Base-by-base conservation (phyloP, 1,139 yeast genomes). In the Taiozyma onychis region DNA sequence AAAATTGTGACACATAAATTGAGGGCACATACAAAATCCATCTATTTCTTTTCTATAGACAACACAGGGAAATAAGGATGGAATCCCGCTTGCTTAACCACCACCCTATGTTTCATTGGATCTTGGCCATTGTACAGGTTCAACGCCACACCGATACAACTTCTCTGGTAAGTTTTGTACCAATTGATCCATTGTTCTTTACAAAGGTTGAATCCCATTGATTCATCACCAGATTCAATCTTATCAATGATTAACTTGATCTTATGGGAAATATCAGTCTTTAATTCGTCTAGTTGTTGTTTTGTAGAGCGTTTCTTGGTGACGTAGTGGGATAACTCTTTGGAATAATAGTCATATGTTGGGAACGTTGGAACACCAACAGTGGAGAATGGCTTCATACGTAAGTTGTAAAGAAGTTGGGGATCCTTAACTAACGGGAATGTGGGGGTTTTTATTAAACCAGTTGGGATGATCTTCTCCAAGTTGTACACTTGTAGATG, bases 351-450 rank as follows among this genome's bases (percentile, higher is more conserved):
- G 2, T 47, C 39, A 59, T 69, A 84, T 0, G 71, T 64, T 3
- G 93, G 88, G 47, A 78, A 63, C 32, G 74, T 75, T 0, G 98
- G 97, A 6, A 83, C 83, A 0, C 96, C 97, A 18, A 91, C 85
- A 0, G 91, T 78, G 18, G 88, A 80, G 71, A 88, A 89, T 3
- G 95, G 84, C 63, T 89, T 90, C 78, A 90, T 79, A 56, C 97
- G 77, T 44, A 90, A 69, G 24, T 77, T 72, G 65, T 77, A 88
- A n/a, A 84, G 67, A 42, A 76, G 63, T 54, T 81, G 81, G 44
- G 76, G 73, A 13, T 72, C 54, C 37, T 64, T 61, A 11, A 80
- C 71, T 41, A 72, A 68, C 22, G 71, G 66, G 44, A 69, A 65
- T 4, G 64, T 57, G 9, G 81, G 77, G 0, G 69, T 66, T 22